phyloP scores from a whole-genome alignment of 352 stramenopile species.

The Globisporangium cystogenes region DNA sequence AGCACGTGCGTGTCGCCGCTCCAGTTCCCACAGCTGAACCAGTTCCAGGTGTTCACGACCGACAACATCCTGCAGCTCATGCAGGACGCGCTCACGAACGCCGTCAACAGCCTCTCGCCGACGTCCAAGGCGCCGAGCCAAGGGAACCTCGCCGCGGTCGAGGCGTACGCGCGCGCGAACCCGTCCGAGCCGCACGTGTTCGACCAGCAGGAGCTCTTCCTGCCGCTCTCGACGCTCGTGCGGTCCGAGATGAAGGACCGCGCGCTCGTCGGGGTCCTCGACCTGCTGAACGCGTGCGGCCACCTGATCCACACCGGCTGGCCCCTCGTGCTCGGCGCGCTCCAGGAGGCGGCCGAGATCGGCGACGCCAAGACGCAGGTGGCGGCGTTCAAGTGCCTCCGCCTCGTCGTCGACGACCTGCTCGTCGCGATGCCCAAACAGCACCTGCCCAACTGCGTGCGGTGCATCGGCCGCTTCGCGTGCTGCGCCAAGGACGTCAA shows the following conservation, averaged over 20 bases:
- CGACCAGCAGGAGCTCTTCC: conserved; percentile 68
- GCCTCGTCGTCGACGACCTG: conserved; percentile 96
- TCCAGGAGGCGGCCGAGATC: conserved; percentile 59
- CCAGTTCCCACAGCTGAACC: conserved; percentile 50
- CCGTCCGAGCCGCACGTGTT: conserved; percentile 39
- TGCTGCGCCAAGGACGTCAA: conserved; percentile 95
- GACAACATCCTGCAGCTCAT: conserved; percentile 79
- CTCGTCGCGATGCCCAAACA: conserved; percentile 80
- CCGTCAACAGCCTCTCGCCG: conserved; percentile 54
- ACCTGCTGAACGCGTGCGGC: conserved; percentile 72
- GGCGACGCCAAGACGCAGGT: conserved; percentile 78
- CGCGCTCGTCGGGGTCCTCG: conserved; percentile 55
- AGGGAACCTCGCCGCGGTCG: conserved; percentile 37
- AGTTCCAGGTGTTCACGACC: conserved; percentile 75
- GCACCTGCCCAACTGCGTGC: conserved; percentile 73
- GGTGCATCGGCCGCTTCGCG: conserved; percentile 94
- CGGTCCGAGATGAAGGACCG: conserved; percentile 78
- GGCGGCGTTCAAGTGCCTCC: conserved; percentile 93
- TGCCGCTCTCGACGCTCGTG: conserved; percentile 47
- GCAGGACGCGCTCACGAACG: conserved; percentile 59
- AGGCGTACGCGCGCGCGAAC: conserved; percentile 28
- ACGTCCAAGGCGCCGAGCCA: conserved; percentile 35
- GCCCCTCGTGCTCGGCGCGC: conserved; percentile 57
- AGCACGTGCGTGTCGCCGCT: conserved; percentile 43
- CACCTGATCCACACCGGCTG: conserved; percentile 69